Evolutionary conservation across 78 protist species (phyloP).

Genomic region (Polysphondylium violaceum): DNA sequence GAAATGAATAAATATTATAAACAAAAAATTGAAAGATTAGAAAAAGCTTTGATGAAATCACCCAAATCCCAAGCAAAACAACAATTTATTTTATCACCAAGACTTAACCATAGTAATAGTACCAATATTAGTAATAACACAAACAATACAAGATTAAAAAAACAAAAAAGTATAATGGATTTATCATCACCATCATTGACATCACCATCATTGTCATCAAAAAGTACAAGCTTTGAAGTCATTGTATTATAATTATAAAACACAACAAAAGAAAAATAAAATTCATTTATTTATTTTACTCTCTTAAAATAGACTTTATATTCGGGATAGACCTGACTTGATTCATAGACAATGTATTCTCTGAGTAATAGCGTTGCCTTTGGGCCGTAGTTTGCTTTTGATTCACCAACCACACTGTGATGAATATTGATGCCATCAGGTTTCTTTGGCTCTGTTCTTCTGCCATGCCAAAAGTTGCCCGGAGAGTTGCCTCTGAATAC

Average conservation of each 20-base stretch:
- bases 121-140: too few relatives aligned
- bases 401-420: constrained; percentile 70
- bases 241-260: too few relatives aligned
- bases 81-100: too few relatives aligned
- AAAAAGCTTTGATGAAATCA: background rate
- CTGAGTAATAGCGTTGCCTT: constrained; percentile 56
- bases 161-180: too few relatives aligned
- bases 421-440: constrained; percentile 48
- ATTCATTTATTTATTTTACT: constrained; percentile 22
- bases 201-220: too few relatives aligned
- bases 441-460: constrained; percentile 73
- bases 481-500: constrained; percentile 60
- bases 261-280: too few relatives aligned
- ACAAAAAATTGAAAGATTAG: constrained; percentile 21
- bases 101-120: too few relatives aligned
- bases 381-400: constrained; percentile 73
- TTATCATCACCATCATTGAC: too few relatives aligned
- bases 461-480: constrained; percentile 70
- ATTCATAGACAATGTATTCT: constrained; percentile 73
- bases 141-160: too few relatives aligned
- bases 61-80: background rate
- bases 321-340: constrained; percentile 69
- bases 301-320: constrained; percentile 74
- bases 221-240: too few relatives aligned
- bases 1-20: constrained; percentile 21